phyloP scores from a whole-genome alignment of 371 early-diverging fungal species.

The Amoeboaphelidium protococcarum region DNA sequence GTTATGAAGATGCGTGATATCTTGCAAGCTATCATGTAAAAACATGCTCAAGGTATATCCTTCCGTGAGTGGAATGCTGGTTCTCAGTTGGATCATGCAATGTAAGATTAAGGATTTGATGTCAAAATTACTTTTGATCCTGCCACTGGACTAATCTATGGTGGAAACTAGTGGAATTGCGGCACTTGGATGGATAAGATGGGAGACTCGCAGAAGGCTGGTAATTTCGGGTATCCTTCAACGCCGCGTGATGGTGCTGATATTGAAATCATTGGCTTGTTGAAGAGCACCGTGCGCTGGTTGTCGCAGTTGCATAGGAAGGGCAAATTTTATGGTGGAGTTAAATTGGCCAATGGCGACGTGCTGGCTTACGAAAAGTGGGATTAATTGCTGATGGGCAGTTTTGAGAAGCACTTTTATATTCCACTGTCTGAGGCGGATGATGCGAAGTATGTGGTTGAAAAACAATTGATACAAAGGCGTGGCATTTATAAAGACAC shows the following conservation, averaged over 20 bases:
- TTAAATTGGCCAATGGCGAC: conserved; percentile 2
- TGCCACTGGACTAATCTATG: conserved; percentile 47
- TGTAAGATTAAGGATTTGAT: conserved; percentile 69
- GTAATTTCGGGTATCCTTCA: conserved; percentile 63
- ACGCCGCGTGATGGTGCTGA: conserved; percentile 82
- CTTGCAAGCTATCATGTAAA: conserved; percentile 65
- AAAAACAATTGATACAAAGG: conserved; percentile 38
- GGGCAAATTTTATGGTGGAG: conserved; percentile 1
- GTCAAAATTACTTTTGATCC: conserved; percentile 22
- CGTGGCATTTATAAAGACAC: conserved; percentile 92
- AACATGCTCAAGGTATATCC: conserved; percentile 69
- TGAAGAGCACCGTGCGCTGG: conserved; percentile 63
- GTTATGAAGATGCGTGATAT: conserved; percentile 43
- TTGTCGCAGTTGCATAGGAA: conserved; percentile 19
- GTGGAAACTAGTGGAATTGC: conserved; percentile 79
- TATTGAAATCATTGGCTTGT: conserved; percentile 67
- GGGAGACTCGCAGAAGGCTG: conserved; percentile 55
- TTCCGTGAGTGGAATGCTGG: conserved; percentile 93
- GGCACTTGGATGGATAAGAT: conserved; percentile 90
- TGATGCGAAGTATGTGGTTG: conserved; percentile 31
- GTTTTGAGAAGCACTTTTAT: conserved; percentile 69
- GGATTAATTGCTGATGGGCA: conserved; percentile 39
- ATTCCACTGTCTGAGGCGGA: conserved; percentile 31
- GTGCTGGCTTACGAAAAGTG: conserved; percentile 32
- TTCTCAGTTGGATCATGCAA: conserved; percentile 51